Evolutionary conservation across 139 green algal genomes (phyloP), one percentile per base, ranked within the genome.

Genomic region (Chlorella sp.): DNA sequence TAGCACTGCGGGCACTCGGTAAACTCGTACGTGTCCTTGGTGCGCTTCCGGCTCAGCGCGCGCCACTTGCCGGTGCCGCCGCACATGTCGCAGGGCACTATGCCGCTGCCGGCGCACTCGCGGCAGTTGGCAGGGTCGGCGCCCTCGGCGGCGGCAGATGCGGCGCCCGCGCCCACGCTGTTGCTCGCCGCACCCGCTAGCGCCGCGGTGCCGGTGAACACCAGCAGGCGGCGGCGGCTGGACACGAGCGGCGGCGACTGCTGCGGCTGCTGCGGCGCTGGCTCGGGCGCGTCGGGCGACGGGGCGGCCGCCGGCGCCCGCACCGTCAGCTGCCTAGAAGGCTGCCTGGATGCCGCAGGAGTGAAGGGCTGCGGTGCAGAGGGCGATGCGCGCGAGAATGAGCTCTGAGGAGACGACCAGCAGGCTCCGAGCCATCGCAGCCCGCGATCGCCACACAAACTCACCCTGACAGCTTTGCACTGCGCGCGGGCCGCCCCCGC

Each of bases 1-100:
- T 93, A 99, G 88, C 96, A 99, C 76, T 98, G 93, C 4, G 96
- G 96, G 88, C 96, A 99, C 87, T 99, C 96, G 5, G 91, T 91
- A 72, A 98, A 99, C 85, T 99, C 93, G 75, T 99, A 99, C 25
- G 84, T 95, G 84, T 98, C 95, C 84, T 97, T 94, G 59, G 91
- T 89, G 2, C 95, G 84, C 55, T 86, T 87, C 31, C 81, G 62
- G 76, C 86, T 96, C 46, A 99, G 88, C 1, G 95, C 96, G 23
- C 94, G 88, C 96, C 96, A 99, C 84, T 98, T 99, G 73, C 96
- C 96, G 27, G 92, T 98, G 29, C 96, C 95, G 15, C 95, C 95
- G 79, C 96, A 99, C 96, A 99, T 98, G 90, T 99, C 96, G 83
- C 95, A 98, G 17, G 91, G 80, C 0, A 87, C 77, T 17, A 94